Conservation (phyloP, 2,329 filamentous ascomycete genomes). For the Penicillium sp. region DNA sequence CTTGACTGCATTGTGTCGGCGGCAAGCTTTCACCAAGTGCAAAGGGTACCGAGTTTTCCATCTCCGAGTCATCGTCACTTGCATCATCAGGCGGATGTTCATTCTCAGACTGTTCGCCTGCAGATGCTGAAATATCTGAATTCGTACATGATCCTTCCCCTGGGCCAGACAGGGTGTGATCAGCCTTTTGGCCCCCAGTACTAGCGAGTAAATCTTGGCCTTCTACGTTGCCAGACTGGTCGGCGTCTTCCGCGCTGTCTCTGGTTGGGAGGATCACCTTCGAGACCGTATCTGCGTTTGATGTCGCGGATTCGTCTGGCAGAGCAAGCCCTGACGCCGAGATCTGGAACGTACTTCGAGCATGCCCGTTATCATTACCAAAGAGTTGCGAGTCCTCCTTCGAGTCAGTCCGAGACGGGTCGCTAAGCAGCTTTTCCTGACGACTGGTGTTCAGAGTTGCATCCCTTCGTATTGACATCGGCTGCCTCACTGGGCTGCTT, state of each 20-base stretch:
- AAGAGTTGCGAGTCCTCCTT: not conserved
- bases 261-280: not conserved
- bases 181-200: not conserved
- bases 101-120: not conserved
- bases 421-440: not conserved
- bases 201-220: not conserved
- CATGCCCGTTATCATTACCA: not conserved
- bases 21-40: constrained; percentile 29
- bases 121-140: no score
- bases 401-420: not conserved
- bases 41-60: constrained; percentile 39
- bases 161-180: not conserved
- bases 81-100: constrained; percentile 19
- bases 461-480: not conserved
- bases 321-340: not conserved
- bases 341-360: not conserved
- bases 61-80: constrained; percentile 38
- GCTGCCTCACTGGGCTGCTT: constrained; percentile 28
- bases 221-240: not conserved
- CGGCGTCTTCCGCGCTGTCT: not conserved
- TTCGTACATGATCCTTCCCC: not conserved
- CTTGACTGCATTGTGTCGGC: constrained; percentile 24
- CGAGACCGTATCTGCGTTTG: not conserved
- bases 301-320: not conserved
- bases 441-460: not conserved